These are phyloP conservation scores for Nicotiana otophora DNA, from an alignment of 257 asterid genomes.

Conservation along the genomic window DNA sequence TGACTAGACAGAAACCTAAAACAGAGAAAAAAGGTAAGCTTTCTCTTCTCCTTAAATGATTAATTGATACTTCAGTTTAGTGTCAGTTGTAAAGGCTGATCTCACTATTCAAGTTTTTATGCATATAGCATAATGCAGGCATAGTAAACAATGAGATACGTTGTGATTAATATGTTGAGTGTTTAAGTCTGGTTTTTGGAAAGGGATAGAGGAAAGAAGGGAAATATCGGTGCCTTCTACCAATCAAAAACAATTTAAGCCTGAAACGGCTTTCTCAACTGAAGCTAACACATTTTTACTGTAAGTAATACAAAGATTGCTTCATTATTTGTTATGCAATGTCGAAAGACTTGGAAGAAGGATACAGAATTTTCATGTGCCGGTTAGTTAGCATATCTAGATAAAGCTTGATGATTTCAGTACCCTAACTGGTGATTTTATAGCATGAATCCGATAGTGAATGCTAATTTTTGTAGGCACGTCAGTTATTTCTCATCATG, in stretches of 20 bases:
- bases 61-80: background rate
- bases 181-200: background rate
- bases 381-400: background rate
- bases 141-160: background rate
- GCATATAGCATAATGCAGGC: background rate
- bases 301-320: background rate
- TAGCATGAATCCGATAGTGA: too few relatives aligned
- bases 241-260: rapidly evolving
- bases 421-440: too few relatives aligned
- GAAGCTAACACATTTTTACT: background rate
- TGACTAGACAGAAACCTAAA: conserved; percentile 28
- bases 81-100: background rate
- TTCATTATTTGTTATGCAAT: background rate
- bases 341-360: background rate
- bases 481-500: too few relatives aligned
- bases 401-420: too few relatives aligned
- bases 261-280: background rate
- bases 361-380: background rate
- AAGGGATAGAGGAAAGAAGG: background rate
- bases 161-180: background rate
- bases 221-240: background rate
- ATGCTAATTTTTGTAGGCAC: too few relatives aligned
- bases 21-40: conserved; percentile 51
- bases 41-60: conserved; percentile 10
- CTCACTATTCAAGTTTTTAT: background rate